These are phyloP conservation scores for Leishmania gerbilli DNA, from an alignment of 208 protist species.

Conservation along the genomic window DNA sequence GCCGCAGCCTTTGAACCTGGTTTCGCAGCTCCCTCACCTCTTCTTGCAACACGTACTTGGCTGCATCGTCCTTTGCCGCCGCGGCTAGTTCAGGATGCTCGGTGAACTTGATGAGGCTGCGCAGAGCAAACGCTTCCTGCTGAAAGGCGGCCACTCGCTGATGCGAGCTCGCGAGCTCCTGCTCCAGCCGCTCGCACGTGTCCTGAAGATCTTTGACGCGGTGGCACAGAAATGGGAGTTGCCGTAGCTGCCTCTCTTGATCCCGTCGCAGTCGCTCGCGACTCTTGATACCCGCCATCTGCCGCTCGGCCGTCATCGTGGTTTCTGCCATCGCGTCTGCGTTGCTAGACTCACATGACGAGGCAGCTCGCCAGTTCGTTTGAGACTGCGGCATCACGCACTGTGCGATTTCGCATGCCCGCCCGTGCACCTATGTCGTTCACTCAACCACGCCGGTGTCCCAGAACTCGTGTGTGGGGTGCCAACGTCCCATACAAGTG, in stretches of 20 bases:
- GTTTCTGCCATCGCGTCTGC: not conserved
- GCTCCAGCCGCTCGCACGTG: constrained; percentile 33
- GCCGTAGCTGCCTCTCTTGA: constrained; percentile 34
- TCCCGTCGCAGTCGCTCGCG: constrained; percentile 12
- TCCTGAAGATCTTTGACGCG: constrained; percentile 30
- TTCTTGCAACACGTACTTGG: constrained; percentile 27
- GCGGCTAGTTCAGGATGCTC: constrained; percentile 43
- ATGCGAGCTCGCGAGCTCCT: constrained; percentile 37
- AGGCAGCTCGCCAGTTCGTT: not conserved
- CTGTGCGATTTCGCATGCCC: not conserved
- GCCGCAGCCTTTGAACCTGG: constrained; percentile 24
- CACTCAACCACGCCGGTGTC: not conserved
- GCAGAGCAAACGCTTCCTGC: constrained; percentile 49
- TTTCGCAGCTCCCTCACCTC: constrained; percentile 37
- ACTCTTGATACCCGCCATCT: not conserved
- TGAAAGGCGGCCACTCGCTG: constrained; percentile 34
- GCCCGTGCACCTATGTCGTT: not conserved
- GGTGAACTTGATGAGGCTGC: constrained; percentile 39
- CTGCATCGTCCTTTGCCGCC: constrained; percentile 27
- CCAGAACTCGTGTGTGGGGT: not conserved
- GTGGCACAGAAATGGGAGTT: constrained; percentile 39
- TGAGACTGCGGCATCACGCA: not conserved
- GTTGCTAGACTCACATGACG: not conserved
- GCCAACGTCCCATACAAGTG: not conserved
- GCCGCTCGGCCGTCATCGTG: not conserved